Percentiles rank a stretch among this genome's conserved stretches.
Conservation (phyloP, 2,329 filamentous ascomycete species). For the Colletotrichum horii region DNA sequence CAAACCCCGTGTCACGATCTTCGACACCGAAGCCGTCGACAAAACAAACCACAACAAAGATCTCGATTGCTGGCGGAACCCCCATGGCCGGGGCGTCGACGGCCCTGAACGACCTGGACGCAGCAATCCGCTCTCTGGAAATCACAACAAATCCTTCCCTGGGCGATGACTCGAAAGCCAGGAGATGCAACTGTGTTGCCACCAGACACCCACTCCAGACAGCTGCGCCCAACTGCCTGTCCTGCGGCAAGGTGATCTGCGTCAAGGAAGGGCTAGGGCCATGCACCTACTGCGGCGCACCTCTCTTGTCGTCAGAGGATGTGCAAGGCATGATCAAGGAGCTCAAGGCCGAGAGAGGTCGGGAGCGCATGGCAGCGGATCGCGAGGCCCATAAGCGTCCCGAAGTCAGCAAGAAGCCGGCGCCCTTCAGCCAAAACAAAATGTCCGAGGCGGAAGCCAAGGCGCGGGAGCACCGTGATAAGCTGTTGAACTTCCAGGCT, state of each 20-base stretch:
- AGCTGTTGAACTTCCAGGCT: constrained; percentile 80
- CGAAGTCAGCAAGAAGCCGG: constrained; percentile 66
- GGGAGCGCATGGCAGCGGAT: constrained; percentile 84
- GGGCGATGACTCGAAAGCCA: constrained; percentile 58
- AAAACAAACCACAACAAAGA: constrained; percentile 59
- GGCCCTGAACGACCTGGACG: constrained; percentile 72
- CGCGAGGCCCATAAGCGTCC: constrained; percentile 71
- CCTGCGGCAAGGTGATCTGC: constrained; percentile 94
- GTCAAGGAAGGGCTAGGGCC: constrained; percentile 92
- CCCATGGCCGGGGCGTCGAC: constrained; percentile 84
- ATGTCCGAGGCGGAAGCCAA: constrained; percentile 66
- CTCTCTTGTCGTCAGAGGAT: constrained; percentile 74
- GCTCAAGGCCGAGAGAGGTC: constrained; percentile 82
- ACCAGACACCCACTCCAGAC: constrained; percentile 84
- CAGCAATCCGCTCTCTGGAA: constrained; percentile 87
- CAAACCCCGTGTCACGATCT: constrained; percentile 55
- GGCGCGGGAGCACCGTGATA: constrained; percentile 81
- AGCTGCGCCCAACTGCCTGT: constrained; percentile 92
- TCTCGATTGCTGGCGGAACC: constrained; percentile 76
- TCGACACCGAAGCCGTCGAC: constrained; percentile 58
- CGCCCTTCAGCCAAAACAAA: constrained; percentile 61
- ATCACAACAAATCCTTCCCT: constrained; percentile 87
- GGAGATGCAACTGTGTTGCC: constrained; percentile 87
- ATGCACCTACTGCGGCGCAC: constrained; percentile 85
- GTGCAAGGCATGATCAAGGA: constrained; percentile 86